Evolutionary conservation across 495 filamentous ascomycete species (phyloP).

Genomic region (Letharia columbiana): DNA sequence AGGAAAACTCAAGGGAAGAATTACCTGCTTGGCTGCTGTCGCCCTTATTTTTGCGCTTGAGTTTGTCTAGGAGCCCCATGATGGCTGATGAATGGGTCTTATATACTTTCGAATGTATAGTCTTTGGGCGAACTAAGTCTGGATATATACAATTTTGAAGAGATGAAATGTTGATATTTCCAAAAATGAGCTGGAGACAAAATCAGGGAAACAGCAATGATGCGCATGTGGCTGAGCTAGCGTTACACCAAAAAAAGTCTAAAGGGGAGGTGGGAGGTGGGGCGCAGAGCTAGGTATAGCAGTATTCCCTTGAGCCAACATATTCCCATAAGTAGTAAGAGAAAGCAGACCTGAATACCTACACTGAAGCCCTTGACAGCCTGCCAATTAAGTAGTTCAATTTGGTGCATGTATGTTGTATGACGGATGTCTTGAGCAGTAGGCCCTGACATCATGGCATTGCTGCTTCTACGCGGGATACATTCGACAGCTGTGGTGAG

Average conservation of each 20-base stretch:
- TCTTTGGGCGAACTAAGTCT: not conserved
- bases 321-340: not conserved
- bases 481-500: not conserved
- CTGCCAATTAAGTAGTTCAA: not conserved
- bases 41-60: not conserved
- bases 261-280: not conserved
- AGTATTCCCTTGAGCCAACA: not conserved
- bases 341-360: not conserved
- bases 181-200: not conserved
- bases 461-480: not conserved
- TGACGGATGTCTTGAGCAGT: not conserved
- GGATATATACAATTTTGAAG: not conserved
- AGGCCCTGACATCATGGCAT: not conserved
- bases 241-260: not conserved
- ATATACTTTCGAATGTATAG: not conserved
- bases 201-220: not conserved
- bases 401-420: not conserved
- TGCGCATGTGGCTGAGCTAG: constrained; percentile 7
- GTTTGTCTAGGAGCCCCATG: not conserved
- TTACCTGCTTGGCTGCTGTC: constrained; percentile 3
- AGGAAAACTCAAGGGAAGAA: not conserved
- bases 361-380: not conserved
- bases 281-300: not conserved
- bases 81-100: not conserved
- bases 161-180: not conserved